Percentiles rank a stretch among this genome's conserved stretches.
Conservation (phyloP, 2,329 filamentous ascomycete species). For the Fusarium papillatum region DNA sequence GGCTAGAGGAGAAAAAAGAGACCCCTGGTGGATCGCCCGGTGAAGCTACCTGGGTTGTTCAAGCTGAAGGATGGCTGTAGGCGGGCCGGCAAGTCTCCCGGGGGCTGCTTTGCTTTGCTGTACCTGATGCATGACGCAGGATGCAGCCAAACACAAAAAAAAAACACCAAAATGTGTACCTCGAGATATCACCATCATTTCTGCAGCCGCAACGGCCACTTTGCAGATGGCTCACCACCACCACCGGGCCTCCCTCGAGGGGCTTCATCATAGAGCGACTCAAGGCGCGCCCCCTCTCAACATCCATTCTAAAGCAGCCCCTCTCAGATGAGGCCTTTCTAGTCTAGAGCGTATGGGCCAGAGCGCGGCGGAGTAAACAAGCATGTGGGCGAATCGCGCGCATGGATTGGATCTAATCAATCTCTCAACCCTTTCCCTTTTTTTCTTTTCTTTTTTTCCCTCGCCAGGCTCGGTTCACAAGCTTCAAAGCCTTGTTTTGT, state of each 20-base stretch:
- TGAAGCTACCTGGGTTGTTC: background rate
- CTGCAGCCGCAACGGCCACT: background rate
- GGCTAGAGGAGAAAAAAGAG: background rate
- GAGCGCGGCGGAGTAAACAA: slow-evolving; percentile 14
- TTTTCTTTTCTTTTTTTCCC: slow-evolving; percentile 1
- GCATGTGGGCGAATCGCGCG: slow-evolving; percentile 32
- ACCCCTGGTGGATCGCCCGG: background rate
- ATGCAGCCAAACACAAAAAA: background rate
- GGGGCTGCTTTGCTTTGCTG: background rate
- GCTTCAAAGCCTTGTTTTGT: background rate
- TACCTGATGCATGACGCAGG: slow-evolving; percentile 2
- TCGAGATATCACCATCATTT: background rate
- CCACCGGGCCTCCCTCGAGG: background rate
- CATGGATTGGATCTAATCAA: slow-evolving; percentile 40
- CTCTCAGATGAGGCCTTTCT: slow-evolving; percentile 10
- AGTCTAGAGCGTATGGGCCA: slow-evolving; percentile 4
- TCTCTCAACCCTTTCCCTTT: slow-evolving; percentile 21
- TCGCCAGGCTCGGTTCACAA: slow-evolving; percentile 11
- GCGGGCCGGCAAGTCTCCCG: background rate
- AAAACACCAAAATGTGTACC: background rate
- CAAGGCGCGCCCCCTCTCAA: background rate
- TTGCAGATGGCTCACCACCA: background rate
- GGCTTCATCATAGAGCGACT: background rate
- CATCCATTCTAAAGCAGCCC: background rate
- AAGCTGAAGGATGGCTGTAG: background rate